A percentile compares a stretch with the other conserved stretches of the same genome.
These are phyloP conservation scores for Moricandia arvensis DNA, from an alignment of 345 rosid genomes.

Conservation along the genomic window DNA sequence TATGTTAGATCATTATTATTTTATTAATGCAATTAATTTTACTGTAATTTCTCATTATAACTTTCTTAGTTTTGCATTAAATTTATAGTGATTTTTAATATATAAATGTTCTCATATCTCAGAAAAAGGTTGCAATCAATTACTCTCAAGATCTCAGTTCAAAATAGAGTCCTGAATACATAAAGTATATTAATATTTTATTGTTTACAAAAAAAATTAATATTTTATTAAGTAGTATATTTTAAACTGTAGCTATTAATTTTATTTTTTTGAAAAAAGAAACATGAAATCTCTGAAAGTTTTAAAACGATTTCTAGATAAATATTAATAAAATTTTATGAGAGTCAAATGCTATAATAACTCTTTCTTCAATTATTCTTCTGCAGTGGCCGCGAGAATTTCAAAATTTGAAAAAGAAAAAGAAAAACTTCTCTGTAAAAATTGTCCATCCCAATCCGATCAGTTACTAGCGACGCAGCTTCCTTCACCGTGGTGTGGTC, in stretches of 20 bases:
- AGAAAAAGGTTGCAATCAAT: not conserved
- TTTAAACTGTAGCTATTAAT: too few species aligned
- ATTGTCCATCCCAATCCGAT: not conserved
- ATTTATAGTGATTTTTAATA: not conserved
- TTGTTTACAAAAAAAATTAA: too few species aligned
- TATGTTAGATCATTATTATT: not conserved
- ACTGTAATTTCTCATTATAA: not conserved
- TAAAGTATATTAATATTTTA: too few species aligned
- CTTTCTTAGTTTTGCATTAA: not conserved
- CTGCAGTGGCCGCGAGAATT: not conserved
- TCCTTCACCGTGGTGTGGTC: not conserved
- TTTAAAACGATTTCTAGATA: too few species aligned
- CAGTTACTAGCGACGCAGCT: conserved; percentile 11
- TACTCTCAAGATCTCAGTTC: not conserved
- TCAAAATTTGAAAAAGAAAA: conserved; percentile 6
- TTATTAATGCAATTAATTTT: not conserved
- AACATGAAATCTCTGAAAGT: too few species aligned
- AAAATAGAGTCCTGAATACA: too few species aligned
- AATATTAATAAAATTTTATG: too few species aligned
- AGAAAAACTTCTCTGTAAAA: not conserved
- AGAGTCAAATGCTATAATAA: too few species aligned
- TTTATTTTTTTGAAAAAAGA: too few species aligned
- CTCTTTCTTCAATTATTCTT: not conserved
- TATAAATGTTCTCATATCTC: not conserved
- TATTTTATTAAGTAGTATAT: too few species aligned